Percentiles rank a stretch among this genome's conserved stretches.
These are phyloP conservation scores for Phaeolepiota aurea DNA, from an alignment of 768 basidiomycete species.

Conservation along the genomic window DNA sequence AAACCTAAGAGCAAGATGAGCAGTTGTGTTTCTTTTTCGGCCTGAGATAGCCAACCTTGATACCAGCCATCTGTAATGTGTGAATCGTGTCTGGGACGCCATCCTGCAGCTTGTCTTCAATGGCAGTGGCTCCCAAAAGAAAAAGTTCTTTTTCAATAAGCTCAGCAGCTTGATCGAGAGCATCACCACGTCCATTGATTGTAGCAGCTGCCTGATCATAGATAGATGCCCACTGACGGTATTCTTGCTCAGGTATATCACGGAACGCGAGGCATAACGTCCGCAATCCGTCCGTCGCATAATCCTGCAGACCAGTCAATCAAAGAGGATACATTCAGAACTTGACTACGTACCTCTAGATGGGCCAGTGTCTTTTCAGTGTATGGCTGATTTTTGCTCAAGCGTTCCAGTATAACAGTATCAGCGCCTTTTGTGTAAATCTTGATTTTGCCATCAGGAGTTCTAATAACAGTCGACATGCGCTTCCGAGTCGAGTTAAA, in stretches of 20 bases:
- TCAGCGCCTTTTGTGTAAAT: conserved; percentile 97
- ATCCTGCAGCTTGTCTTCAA: conserved; percentile 98
- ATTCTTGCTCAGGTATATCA: conserved; percentile 87
- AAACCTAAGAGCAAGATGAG: conserved; percentile 44
- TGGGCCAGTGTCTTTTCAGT: conserved; percentile 83
- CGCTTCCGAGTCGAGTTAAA: conserved; percentile 97
- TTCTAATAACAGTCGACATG: conserved; percentile 92
- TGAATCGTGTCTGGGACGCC: conserved; percentile 98
- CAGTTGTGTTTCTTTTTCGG: neutral
- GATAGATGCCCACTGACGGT: conserved; percentile 79
- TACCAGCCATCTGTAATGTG: conserved; percentile 94
- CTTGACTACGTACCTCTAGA: conserved; percentile 62
- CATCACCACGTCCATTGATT: conserved; percentile 91
- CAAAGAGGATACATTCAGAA: conserved; percentile 3
- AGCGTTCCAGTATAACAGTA: conserved; percentile 90
- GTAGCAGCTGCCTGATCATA: conserved; percentile 93
- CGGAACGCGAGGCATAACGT: conserved; percentile 96
- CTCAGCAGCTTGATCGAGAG: conserved; percentile 90
- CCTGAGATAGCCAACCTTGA: conserved; percentile 52
- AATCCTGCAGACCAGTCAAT: conserved; percentile 48
- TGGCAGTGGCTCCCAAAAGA: conserved; percentile 91
- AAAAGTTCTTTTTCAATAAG: conserved; percentile 92
- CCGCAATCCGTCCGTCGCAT: conserved; percentile 93
- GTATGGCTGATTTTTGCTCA: conserved; percentile 78
- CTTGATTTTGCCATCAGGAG: conserved; percentile 87